Base-by-base conservation (phyloP, 768 basidiomycete genomes). In the Panellus pusillus region DNA sequence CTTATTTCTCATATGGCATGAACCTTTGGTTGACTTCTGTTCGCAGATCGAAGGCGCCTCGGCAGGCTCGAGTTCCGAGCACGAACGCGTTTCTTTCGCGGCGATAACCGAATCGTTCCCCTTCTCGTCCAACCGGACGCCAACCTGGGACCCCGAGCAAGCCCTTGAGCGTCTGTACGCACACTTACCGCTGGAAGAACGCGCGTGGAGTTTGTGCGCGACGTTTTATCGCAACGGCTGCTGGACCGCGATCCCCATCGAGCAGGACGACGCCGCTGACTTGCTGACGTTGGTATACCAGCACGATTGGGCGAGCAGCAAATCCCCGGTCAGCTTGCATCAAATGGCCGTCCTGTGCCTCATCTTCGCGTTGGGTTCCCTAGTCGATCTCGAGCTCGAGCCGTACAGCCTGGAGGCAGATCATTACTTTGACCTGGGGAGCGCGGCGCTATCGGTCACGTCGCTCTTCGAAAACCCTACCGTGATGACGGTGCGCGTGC, bases 251-350 rank as follows among this genome's bases (percentile, higher is more conserved):
- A 74, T 72, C 52, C 77, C 77, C 2, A 69, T 81, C 47, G 66
- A 63, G 47, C 74, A 79, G 7, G 73, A 73, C 50, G 78, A 81
- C 50, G 71, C 79, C 39, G 67, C 79, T 6, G 70, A 80, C 38
- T 76, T 58, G 20, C 12, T 52, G 15, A 46, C 51, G 1, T 35
- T 40, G 5, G 32, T 61, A 13, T 61, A 61, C 32, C 47, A 43
- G 9, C 44, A 44, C 18, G 13, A 12, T 7, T 35, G 32, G 9
- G 35, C 31, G 44, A 44, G 13, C 20, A 20, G 11, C 1, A 39
- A 47, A 14, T 4, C 27, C 20, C n/a, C 38, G 4, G 32, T 46
- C 13, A 55, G 45, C 17, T 17, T 57, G 9, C 63, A 62, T 24
- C 54, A 66, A 39, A 39, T 66, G 43, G 61, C 63, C 3, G 47